Percentiles rank a stretch among this genome's conserved stretches.
These are phyloP conservation scores for Linum usitatissimum DNA, from an alignment of 345 rosid species.

Conservation along the genomic window DNA sequence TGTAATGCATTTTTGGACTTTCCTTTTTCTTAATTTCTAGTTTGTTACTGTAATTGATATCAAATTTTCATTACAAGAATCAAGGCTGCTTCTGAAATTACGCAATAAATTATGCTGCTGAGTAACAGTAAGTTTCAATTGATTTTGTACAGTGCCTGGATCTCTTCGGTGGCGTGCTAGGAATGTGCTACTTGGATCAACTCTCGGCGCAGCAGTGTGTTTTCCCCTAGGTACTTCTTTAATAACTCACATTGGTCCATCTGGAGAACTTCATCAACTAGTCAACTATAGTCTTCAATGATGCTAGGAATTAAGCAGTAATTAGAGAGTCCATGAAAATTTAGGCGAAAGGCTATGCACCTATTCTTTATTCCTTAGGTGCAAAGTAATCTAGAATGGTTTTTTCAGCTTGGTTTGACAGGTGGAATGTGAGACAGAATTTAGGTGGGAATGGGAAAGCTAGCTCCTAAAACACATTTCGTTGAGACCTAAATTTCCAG, in stretches of 20 bases:
- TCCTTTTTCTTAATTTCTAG: neutral
- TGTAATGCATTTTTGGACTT: conserved; percentile 27
- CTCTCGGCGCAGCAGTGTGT: conserved; percentile 6
- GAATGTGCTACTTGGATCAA: conserved; percentile 8
- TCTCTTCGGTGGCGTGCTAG: conserved; percentile 9
- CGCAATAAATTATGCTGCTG: neutral
- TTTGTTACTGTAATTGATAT: neutral
- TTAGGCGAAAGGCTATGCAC: neutral
- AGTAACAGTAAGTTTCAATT: neutral
- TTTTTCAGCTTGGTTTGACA: too few species aligned
- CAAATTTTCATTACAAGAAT: neutral
- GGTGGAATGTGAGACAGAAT: too few species aligned
- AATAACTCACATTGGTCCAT: neutral
- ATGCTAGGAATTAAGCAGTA: too few species aligned
- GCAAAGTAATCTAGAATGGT: neutral
- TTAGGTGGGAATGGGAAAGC: too few species aligned
- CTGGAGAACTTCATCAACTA: neutral
- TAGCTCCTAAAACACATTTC: too few species aligned
- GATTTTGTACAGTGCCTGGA: conserved; percentile 8
- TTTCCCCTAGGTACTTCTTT: conserved; percentile 5
- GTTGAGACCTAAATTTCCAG: too few species aligned
- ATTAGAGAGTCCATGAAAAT: too few species aligned
- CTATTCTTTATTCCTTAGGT: neutral
- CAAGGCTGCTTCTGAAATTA: neutral
- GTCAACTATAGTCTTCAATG: too few species aligned